These are phyloP conservation scores for Xerocomus amazonicus DNA, from an alignment of 1,284 basidiomycete genomes.

Conservation along the genomic window DNA sequence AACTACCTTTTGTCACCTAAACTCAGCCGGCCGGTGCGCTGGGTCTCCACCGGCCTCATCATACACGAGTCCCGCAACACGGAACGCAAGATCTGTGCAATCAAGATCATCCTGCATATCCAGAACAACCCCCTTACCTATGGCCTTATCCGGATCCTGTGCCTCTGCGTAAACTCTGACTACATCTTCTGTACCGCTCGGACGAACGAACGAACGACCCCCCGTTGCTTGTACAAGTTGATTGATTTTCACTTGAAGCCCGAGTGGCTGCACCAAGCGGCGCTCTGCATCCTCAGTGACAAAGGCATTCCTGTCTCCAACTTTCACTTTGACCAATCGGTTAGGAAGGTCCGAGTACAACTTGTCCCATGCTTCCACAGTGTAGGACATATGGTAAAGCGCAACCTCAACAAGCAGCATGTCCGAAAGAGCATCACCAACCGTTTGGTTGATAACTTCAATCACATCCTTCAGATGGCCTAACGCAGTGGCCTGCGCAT, in stretches of 20 bases:
- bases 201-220: constrained; percentile 91
- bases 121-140: constrained; percentile 55
- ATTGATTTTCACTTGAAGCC: constrained; percentile 86
- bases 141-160: constrained; percentile 66
- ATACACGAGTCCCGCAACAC: constrained; percentile 79
- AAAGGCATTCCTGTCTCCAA: constrained; percentile 82
- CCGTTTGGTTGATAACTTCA: constrained; percentile 95
- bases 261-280: constrained; percentile 74
- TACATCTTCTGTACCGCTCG: constrained; percentile 98
- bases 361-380: constrained; percentile 88
- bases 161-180: constrained; percentile 99
- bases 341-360: constrained; percentile 95
- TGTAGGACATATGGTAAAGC: constrained; percentile 84
- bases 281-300: constrained; percentile 94
- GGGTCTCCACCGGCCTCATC: constrained; percentile 75
- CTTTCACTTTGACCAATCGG: constrained; percentile 93
- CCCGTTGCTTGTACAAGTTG: constrained; percentile 82
- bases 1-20: constrained; percentile 39
- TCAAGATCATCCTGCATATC: constrained; percentile 6
- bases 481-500: constrained; percentile 77
- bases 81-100: constrained; percentile 70
- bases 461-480: constrained; percentile 75
- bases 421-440: constrained; percentile 96
- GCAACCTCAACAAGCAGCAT: constrained; percentile 95
- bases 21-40: constrained; percentile 64